Evolutionary conservation across 176 grass and related monocot genomes (phyloP).

Genomic region (Guadua angustifolia): DNA sequence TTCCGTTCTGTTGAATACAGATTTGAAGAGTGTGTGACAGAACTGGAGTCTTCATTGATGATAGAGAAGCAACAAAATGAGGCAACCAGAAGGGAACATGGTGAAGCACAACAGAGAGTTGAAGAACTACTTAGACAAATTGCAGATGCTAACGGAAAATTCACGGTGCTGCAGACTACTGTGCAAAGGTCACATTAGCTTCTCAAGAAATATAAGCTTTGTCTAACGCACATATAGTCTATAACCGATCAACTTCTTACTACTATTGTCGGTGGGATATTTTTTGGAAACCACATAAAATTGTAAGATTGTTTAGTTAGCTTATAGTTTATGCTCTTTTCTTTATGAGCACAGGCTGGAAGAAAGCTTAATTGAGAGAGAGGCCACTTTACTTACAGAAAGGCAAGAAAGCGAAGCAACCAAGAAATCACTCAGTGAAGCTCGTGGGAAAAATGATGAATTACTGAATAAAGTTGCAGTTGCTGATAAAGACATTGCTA

Average conservation of each 20-base stretch:
- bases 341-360: slow-evolving; percentile 63
- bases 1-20: slow-evolving; percentile 46
- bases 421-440: slow-evolving; percentile 61
- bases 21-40: slow-evolving; percentile 52
- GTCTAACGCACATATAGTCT: slow-evolving; percentile 6
- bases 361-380: slow-evolving; percentile 61
- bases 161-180: slow-evolving; percentile 52
- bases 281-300: slow-evolving; percentile 23
- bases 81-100: slow-evolving; percentile 52
- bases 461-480: slow-evolving; percentile 57
- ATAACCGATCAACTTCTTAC: neutral
- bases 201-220: slow-evolving; percentile 33
- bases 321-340: slow-evolving; percentile 35
- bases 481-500: slow-evolving; percentile 53
- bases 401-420: slow-evolving; percentile 59
- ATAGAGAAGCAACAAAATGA: slow-evolving; percentile 46
- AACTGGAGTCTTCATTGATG: slow-evolving; percentile 59
- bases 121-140: slow-evolving; percentile 59
- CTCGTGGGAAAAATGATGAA: slow-evolving; percentile 55
- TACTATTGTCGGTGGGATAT: slow-evolving; percentile 5
- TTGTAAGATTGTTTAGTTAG: slow-evolving; percentile 28
- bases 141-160: slow-evolving; percentile 62
- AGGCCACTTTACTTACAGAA: slow-evolving; percentile 54
- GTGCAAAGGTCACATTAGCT: slow-evolving; percentile 62
- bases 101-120: slow-evolving; percentile 55